phyloP scores from a whole-genome alignment of 441 rosid species.

The Syzygium malaccense region DNA sequence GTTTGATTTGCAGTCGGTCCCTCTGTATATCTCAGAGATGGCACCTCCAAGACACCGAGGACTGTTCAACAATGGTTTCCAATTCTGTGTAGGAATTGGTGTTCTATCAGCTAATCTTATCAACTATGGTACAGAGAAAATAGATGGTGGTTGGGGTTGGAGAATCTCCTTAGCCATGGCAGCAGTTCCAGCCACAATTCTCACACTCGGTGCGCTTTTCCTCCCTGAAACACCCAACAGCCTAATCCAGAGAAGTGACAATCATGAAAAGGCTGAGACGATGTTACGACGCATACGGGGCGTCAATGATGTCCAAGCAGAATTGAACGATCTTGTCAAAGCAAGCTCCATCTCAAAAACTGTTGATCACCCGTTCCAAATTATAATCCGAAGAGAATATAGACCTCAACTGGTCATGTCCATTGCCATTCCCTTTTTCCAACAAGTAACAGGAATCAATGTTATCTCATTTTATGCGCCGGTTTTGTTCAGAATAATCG shows the following conservation, averaged over 20 bases:
- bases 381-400: slow-evolving; percentile 25
- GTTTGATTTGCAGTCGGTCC: slow-evolving; percentile 35
- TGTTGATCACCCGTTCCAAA: slow-evolving; percentile 22
- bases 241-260: slow-evolving; percentile 29
- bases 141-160: slow-evolving; percentile 46
- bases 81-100: slow-evolving; percentile 49
- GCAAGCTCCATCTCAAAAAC: slow-evolving; percentile 25
- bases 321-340: slow-evolving; percentile 36
- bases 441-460: slow-evolving; percentile 45
- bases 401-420: slow-evolving; percentile 51
- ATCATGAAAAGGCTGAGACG: slow-evolving; percentile 19
- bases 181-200: slow-evolving; percentile 38
- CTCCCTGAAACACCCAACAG: slow-evolving; percentile 54
- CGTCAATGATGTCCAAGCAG: slow-evolving; percentile 28
- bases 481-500: slow-evolving; percentile 35
- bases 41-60: slow-evolving; percentile 52
- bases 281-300: slow-evolving; percentile 44
- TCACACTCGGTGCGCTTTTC: slow-evolving; percentile 37
- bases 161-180: slow-evolving; percentile 52
- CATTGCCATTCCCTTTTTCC: slow-evolving; percentile 38
- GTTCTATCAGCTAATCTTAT: slow-evolving; percentile 31
- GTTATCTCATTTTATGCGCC: slow-evolving; percentile 49
- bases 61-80: slow-evolving; percentile 55
- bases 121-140: slow-evolving; percentile 35
- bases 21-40: slow-evolving; percentile 59